Base-by-base conservation (phyloP, 2,329 filamentous ascomycete species). In the Cercospora citrullina region DNA sequence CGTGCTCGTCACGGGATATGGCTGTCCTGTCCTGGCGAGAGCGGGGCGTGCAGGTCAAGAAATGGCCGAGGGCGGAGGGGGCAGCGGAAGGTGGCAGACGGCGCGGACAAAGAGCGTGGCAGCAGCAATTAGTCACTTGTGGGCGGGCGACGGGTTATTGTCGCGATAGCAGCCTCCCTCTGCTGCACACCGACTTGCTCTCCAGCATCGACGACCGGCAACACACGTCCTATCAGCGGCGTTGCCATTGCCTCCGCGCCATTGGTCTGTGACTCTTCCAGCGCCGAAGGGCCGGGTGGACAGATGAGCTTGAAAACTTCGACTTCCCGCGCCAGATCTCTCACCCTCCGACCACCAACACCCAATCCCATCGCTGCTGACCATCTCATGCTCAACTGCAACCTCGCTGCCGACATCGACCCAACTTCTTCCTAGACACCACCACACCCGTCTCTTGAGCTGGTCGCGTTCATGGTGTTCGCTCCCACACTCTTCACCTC, bases 401-500 rank as follows among this genome's bases (percentile, higher is more conserved):
- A 28, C 26, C 53, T 33, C 53, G n/a, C 30, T 31, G 23, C 26
- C 53, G 26, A 21, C 30, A 39, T 28, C 61, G 21, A 5, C 61
- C n/a, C 45, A 28, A 53, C 45, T 7, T 21, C 12, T n/a, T 23
- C 48, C 61, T 58, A 23, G 53, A 58, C 53, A 36, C 28, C 28
- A n/a, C 21, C 48, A 2, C 23, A 4, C 7, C n/a, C 61, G 23
- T 28, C 53, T 14, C 59, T 10, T 33, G 65, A 33, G 39, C 60
- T 58, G 65, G 45, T 66, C 65, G 68, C 66, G 67, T 71, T 69
- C 66, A 75, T 84, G 83, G 81, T 81, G 82, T 81, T 81, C 82
- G 80, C 80, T 78, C 80, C 80, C 73, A 83, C 82, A 74, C 78
- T 80, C 78, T 84, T 84, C 77, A 85, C 83, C 79, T 84, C 82